Evolutionary conservation across 2,329 filamentous ascomycete genomes (phyloP).

Genomic region (Pseudogymnoascus destructans): DNA sequence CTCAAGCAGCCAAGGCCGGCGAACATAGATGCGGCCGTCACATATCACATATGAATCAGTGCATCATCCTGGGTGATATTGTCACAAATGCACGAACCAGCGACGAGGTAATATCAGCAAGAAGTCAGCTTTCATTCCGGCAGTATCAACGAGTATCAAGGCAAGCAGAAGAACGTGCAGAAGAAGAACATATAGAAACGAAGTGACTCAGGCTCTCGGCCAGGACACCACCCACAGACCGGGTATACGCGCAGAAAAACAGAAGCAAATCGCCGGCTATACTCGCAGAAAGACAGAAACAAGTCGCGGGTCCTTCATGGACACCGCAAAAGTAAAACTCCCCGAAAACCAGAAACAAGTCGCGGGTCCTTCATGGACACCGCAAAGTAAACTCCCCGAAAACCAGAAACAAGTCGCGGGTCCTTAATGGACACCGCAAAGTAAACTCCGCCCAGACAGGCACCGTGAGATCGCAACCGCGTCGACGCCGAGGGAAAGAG

Average conservation of each 20-base stretch:
- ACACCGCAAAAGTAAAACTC: not conserved
- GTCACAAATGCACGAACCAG: not conserved
- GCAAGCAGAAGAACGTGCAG: not conserved
- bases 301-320: not conserved
- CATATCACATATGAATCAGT: not conserved
- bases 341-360: not conserved
- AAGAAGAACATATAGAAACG: not conserved
- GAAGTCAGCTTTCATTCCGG: constrained; percentile 3
- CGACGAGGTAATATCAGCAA: not conserved
- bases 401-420: not conserved
- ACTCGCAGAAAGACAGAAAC: not conserved
- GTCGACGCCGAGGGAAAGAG: not conserved
- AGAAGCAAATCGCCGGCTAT: not conserved
- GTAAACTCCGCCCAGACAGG: not conserved
- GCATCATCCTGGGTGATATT: not conserved
- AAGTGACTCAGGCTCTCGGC: not conserved
- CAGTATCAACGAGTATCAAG: not conserved
- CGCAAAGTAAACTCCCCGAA: not conserved
- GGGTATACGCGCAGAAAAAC: not conserved
- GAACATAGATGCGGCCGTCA: not conserved
- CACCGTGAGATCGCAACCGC: not conserved
- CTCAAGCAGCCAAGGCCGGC: not conserved
- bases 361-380: not conserved
- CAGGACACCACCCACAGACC: not conserved
- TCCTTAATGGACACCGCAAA: not conserved